Evolutionary conservation across 257 asterid species (phyloP).

Genomic region (Solanum virginianum): DNA sequence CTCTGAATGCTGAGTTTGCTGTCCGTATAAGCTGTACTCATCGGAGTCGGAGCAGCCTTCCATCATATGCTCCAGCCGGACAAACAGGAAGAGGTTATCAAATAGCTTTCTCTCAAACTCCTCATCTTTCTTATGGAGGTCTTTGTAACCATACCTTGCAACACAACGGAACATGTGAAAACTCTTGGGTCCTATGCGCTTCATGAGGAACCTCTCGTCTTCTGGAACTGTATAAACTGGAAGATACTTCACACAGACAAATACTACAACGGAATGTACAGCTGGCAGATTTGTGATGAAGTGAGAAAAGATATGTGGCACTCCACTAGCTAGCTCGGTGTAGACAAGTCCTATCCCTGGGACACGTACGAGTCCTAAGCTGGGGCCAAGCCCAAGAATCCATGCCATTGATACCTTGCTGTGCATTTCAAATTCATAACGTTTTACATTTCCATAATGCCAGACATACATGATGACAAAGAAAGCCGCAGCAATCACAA

Average conservation of each 20-base stretch:
- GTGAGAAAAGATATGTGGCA: constrained; percentile 89
- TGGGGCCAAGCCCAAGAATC: constrained; percentile 93
- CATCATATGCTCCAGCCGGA: constrained; percentile 92
- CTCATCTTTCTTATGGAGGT: constrained; percentile 82
- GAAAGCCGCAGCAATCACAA: constrained; percentile 78
- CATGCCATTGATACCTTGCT: constrained; percentile 96
- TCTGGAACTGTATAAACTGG: constrained; percentile 94
- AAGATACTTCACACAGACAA: constrained; percentile 86
- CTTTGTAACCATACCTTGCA: constrained; percentile 88
- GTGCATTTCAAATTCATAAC: constrained; percentile 91
- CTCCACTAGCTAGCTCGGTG: constrained; percentile 96
- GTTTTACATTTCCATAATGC: constrained; percentile 82
- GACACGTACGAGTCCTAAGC: constrained; percentile 92
- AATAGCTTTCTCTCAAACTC: constrained; percentile 83
- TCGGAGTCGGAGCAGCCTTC: constrained; percentile 95
- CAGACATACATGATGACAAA: constrained; percentile 82
- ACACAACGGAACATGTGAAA: constrained; percentile 96
- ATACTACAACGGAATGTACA: constrained; percentile 72
- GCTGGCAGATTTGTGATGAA: constrained; percentile 92
- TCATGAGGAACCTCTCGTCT: constrained; percentile 81
- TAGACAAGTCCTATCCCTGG: constrained; percentile 96
- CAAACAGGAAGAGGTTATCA: constrained; percentile 56
- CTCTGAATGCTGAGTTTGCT: constrained; percentile 50
- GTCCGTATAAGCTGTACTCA: constrained; percentile 65
- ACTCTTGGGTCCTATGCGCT: constrained; percentile 82